Conservation (phyloP, 2,329 filamentous ascomycete species). For the Epichloe bromicola region DNA sequence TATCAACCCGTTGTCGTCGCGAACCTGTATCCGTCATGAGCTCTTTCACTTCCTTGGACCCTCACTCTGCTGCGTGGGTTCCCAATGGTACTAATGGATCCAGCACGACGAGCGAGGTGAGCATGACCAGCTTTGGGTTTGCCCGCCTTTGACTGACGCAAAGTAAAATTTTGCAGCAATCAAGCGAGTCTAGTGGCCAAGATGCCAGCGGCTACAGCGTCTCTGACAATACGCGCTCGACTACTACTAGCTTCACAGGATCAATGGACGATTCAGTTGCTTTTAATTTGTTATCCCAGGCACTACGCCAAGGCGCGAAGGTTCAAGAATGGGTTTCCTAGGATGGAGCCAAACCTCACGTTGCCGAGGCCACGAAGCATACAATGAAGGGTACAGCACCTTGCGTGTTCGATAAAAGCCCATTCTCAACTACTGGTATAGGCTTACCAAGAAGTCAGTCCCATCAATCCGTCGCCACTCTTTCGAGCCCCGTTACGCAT, state of each 20-base stretch:
- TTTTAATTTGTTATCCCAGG: slow-evolving; percentile 2
- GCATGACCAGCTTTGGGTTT: not conserved
- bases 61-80: slow-evolving; percentile 4
- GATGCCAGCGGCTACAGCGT: not conserved
- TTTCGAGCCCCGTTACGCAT: not conserved
- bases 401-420: too few species aligned
- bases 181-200: not conserved
- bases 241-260: slow-evolving; percentile 1
- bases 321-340: slow-evolving; percentile 2
- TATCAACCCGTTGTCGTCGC: not conserved
- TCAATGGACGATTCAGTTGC: slow-evolving; percentile 1
- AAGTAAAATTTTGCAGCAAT: not conserved
- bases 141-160: not conserved
- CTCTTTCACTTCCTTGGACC: not conserved
- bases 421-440: not conserved
- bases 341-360: slow-evolving; percentile 4
- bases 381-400: not conserved
- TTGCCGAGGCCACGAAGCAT: not conserved
- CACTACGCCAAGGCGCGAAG: slow-evolving; percentile 2
- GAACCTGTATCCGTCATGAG: not conserved
- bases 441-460: slow-evolving; percentile 5
- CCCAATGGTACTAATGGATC: not conserved
- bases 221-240: slow-evolving; percentile 2
- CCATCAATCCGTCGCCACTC: slow-evolving; percentile 1
- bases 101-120: slow-evolving; percentile 4